Base-by-base conservation (phyloP, 1,139 yeast species). In the Yamadazyma triangularis region DNA sequence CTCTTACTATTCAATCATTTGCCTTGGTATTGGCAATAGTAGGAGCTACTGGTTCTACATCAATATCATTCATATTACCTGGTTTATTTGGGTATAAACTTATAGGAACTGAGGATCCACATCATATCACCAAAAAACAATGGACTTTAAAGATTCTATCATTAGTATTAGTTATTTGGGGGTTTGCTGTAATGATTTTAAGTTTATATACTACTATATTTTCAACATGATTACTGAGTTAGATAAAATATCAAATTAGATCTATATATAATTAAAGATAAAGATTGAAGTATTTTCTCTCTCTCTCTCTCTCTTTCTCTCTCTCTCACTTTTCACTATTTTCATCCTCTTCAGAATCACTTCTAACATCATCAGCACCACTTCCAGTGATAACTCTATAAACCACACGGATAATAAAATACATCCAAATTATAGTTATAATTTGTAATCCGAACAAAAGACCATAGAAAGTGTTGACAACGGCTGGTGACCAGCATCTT, bases 321-420 rank as follows among this genome's bases (percentile, higher is more conserved):
- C n/a, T n/a, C n/a, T n/a, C n/a, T n/a, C n/a, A n/a, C n/a, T n/a
- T n/a, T n/a, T n/a, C n/a, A n/a, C n/a, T n/a, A n/a, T 18, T 18
- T 18, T 57, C 65, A 15, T 60, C 53, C 29, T 58, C 65, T 31
- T 76, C 83, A 28, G 82, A 91, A 42, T 75, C 85, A 48, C 86
- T 89, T 52, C 94, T 77, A 43, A 94, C 81, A 37, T 82, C 84
- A 53, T 88, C 96, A 30, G 87, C 93, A 22, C 79, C 77, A 13
- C 62, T 67, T 4, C 96, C 96, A 6, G 70, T 64, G 21, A 86
- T 42, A 15, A 87, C 93, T 48, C 70, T 77, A 37, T 69, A 58
- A 13, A 85, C 86, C 19, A 87, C 93, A 45, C 74, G 77, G 13
- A 72, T 41, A 40, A 88, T 87, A 58, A 83, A 66, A 49, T 66